Evolutionary conservation across 2,329 filamentous ascomycete genomes (phyloP).

Genomic region (Sarocladiaceae sp.): DNA sequence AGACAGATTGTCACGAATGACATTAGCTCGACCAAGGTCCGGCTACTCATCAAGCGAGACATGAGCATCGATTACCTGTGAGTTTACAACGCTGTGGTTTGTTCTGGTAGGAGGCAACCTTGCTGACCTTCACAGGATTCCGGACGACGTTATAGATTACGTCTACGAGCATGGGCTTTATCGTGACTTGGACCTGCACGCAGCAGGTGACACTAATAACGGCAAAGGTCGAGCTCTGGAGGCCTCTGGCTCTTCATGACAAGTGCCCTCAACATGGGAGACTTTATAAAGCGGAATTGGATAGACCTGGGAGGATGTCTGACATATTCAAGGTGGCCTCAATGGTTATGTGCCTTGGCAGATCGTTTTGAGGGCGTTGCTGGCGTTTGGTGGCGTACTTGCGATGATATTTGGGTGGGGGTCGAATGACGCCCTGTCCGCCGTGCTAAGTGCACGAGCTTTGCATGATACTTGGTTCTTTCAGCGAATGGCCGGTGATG

Average conservation of each 20-base stretch:
- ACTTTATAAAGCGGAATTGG: neutral
- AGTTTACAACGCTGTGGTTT: slow-evolving; percentile 14
- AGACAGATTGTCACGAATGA: slow-evolving; percentile 78
- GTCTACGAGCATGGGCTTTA: slow-evolving; percentile 60
- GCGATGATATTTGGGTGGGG: neutral
- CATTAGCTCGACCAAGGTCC: slow-evolving; percentile 77
- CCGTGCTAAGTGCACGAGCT: neutral
- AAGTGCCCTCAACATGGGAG: neutral
- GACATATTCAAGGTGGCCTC: neutral
- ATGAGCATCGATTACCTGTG: slow-evolving; percentile 73
- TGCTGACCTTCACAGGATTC: slow-evolving; percentile 34
- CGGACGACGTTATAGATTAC: slow-evolving; percentile 70
- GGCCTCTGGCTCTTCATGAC: neutral
- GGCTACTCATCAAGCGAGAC: slow-evolving; percentile 71
- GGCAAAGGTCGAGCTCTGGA: slow-evolving; percentile 6
- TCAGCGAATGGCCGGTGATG: neutral
- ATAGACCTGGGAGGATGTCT: neutral
- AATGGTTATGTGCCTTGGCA: neutral
- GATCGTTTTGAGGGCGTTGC: neutral
- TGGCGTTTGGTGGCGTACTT: neutral
- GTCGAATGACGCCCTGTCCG: neutral
- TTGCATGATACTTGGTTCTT: neutral
- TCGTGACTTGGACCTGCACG: slow-evolving; percentile 10
- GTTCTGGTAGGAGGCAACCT: too few relatives aligned
- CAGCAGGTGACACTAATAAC: slow-evolving; percentile 7